Evolutionary conservation across 1,139 yeast species (phyloP), one percentile per base, ranked within the genome.

Genomic region (Taiozyma sp.): DNA sequence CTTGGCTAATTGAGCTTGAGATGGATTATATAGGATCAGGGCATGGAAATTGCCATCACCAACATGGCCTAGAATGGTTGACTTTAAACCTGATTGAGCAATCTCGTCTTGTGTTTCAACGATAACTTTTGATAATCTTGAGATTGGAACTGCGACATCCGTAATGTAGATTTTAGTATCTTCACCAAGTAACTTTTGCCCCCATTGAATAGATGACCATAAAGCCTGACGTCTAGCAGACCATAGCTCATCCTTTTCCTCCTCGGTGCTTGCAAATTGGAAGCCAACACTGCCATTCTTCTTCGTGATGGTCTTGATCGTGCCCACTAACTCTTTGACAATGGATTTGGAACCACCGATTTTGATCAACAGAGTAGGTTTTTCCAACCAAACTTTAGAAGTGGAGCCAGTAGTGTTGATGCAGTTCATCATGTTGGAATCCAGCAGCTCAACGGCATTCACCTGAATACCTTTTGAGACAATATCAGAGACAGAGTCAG

Each of bases 1-100:
- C 47, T 62, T 63, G n/a, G 64, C 66, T 23, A 58, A 56, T 2
- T 60, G 63, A 52, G 54, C 69, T 66, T 65, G 63, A 29, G 63
- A 64, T 47, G 65, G 68, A 38, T 72, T 65, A 61, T 80, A 80
- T 59, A 76, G 76, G 24, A 81, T 58, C 43, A 81, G 58, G 43
- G 80, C 78, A 60, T 81, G 87, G 65, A 84, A 80, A 62, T 81
- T 81, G n/a, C 87, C 87, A 60, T 81, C 87, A 9, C 86, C 87
- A 53, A 81, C 79, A 61, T 81, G 87, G 2, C 86, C 87, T 71
- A 81, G 67, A 8, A 79, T 75, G 12, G 83, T 75, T 50, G 76
- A 76, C 45, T 67, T 67, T 48, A 78, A 73, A 0, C 83, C 83
- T 2, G 84, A 76, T 8, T 59, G 57, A 50, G 70, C 67, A 58